Evolutionary conservation across 208 protist species (phyloP).

Genomic region (Trypanosoma rangeli): DNA sequence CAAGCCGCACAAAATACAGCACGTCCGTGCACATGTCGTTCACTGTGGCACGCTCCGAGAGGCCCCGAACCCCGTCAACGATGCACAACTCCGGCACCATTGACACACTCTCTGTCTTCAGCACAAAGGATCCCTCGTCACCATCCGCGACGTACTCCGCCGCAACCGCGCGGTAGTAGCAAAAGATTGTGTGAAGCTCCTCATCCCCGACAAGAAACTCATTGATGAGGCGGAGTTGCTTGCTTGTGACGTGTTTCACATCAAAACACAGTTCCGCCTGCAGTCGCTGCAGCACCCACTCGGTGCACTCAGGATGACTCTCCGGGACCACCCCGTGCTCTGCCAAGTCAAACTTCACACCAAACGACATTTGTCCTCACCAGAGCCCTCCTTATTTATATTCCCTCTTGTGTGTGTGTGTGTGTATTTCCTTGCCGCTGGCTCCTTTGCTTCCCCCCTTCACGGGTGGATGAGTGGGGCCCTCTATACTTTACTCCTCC

Average conservation of each 20-base stretch:
- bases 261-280: conserved; percentile 55
- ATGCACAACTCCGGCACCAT: conserved; percentile 22
- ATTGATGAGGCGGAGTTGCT: conserved; percentile 57
- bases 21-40: conserved; percentile 52
- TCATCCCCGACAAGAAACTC: conserved; percentile 90
- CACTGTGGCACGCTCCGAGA: conserved; percentile 35
- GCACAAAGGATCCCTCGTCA: background rate
- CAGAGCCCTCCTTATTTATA: background rate
- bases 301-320: conserved; percentile 78
- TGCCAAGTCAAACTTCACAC: conserved; percentile 21
- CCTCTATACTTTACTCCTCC: too few relatives aligned
- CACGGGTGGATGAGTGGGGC: too few relatives aligned
- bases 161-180: conserved; percentile 50
- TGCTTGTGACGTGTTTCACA: conserved; percentile 41
- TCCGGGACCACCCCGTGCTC: conserved; percentile 36
- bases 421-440: background rate
- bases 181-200: conserved; percentile 63
- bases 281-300: conserved; percentile 72
- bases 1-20: conserved; percentile 75
- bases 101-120: background rate
- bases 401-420: background rate
- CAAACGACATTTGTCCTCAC: conserved; percentile 1
- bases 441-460: too few relatives aligned
- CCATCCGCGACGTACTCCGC: background rate
- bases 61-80: conserved; percentile 31